Evolutionary conservation across 441 rosid genomes (phyloP).

Genomic region (Corymbia calophylla): DNA sequence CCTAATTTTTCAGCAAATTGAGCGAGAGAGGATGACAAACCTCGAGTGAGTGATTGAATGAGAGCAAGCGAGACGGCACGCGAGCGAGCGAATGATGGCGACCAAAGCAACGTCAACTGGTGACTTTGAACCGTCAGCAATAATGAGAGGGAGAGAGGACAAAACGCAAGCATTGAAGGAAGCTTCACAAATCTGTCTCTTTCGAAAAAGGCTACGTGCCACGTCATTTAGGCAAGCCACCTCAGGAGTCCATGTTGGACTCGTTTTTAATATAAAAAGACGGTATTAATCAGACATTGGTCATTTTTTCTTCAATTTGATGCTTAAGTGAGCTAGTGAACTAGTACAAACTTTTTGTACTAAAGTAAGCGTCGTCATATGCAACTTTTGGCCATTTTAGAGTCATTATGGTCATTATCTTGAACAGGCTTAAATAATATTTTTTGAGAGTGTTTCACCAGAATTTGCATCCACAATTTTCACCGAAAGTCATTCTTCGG

Average conservation of each 20-base stretch:
- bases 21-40: neutral
- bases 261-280: neutral
- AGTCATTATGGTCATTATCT: neutral
- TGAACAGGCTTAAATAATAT: neutral
- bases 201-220: rapidly evolving
- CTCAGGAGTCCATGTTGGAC: neutral
- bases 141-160: neutral
- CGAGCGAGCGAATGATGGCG: neutral
- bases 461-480: neutral
- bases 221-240: neutral
- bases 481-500: rapidly evolving
- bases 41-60: neutral
- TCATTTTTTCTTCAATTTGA: rapidly evolving
- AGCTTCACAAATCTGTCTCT: neutral
- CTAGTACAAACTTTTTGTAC: rapidly evolving
- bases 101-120: rapidly evolving
- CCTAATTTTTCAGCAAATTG: neutral
- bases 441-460: neutral
- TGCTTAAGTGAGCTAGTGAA: rapidly evolving
- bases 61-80: rapidly evolving
- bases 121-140: neutral
- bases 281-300: too few relatives aligned
- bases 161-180: neutral
- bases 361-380: rapidly evolving
- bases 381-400: rapidly evolving